Evolutionary conservation across 805 yeast genomes (phyloP).

Genomic region (Myxozyma vanderwaltii): DNA sequence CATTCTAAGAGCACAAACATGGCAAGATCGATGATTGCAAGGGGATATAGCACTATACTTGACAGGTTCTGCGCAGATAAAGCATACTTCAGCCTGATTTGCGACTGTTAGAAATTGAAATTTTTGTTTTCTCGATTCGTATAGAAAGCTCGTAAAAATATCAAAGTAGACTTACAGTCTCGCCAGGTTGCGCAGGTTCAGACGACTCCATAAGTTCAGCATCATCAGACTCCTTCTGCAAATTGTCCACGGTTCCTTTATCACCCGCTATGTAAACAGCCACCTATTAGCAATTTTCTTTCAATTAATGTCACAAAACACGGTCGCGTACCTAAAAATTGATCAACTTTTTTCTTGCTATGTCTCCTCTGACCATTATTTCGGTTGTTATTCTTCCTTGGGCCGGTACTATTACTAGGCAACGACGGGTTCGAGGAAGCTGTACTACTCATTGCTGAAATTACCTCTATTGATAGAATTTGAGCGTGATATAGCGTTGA

Average conservation of each 20-base stretch:
- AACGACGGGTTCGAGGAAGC: not conserved
- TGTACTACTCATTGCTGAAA: not conserved
- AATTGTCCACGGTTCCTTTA: conserved; percentile 12
- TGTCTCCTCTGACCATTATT: not conserved
- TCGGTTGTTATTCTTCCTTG: not conserved
- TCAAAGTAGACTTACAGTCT: conserved; percentile 12
- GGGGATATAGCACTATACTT: conserved; percentile 69
- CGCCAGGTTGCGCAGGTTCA: conserved; percentile 24
- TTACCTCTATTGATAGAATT: no score
- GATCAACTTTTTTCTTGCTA: conserved; percentile 14
- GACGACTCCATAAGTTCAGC: conserved; percentile 23
- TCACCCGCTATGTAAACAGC: conserved; percentile 21
- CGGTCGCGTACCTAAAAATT: conserved; percentile 17
- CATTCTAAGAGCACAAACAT: conserved; percentile 77
- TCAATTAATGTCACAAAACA: not conserved
- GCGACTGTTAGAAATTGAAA: not conserved
- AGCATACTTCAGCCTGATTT: conserved; percentile 51
- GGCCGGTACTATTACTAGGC: not conserved
- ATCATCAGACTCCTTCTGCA: conserved; percentile 5
- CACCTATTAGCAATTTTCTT: not conserved
- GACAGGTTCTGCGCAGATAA: conserved; percentile 80
- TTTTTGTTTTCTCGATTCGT: no score
- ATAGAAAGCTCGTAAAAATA: not conserved
- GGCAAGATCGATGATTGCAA: conserved; percentile 85
- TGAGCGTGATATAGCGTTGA: no score